A percentile compares a stretch with the other conserved stretches of the same genome.
Evolutionary conservation across 495 filamentous ascomycete genomes (phyloP).

Genomic region (Chaetomidium leptoderma): DNA sequence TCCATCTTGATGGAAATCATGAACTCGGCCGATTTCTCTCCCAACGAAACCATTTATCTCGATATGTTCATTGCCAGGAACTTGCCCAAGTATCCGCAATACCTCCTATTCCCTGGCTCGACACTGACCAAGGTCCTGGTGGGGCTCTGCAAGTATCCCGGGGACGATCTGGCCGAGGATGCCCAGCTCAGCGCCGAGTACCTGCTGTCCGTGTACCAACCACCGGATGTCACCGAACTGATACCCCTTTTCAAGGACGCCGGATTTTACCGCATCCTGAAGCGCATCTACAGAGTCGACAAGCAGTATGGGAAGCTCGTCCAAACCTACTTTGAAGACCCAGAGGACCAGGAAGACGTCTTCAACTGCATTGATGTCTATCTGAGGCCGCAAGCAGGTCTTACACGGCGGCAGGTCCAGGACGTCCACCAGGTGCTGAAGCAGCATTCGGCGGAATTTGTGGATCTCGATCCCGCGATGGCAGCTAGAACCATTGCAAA

Average conservation of each 20-base stretch:
- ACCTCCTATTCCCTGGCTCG: slow-evolving; percentile 82
- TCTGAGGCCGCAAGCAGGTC: slow-evolving; percentile 62
- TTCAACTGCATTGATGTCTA: slow-evolving; percentile 82
- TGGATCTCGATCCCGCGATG: slow-evolving; percentile 61
- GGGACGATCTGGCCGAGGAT: slow-evolving; percentile 78
- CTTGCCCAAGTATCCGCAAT: slow-evolving; percentile 93
- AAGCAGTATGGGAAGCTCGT: slow-evolving; percentile 76
- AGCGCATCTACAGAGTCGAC: slow-evolving; percentile 77
- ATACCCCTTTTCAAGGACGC: slow-evolving; percentile 76
- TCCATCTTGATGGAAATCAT: slow-evolving; percentile 88
- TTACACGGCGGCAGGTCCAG: slow-evolving; percentile 68
- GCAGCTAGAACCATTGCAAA: slow-evolving; percentile 66
- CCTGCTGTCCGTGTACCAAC: slow-evolving; percentile 86
- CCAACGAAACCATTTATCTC: slow-evolving; percentile 85
- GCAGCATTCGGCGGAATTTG: slow-evolving; percentile 61
- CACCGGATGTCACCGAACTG: slow-evolving; percentile 69
- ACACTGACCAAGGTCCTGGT: slow-evolving; percentile 75
- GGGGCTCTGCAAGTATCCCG: slow-evolving; percentile 80
- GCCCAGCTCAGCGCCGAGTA: slow-evolving; percentile 96
- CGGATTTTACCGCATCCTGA: slow-evolving; percentile 87
- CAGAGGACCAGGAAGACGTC: slow-evolving; percentile 62
- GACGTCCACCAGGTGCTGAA: slow-evolving; percentile 72
- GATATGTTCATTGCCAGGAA: slow-evolving; percentile 98
- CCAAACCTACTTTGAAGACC: slow-evolving; percentile 80
- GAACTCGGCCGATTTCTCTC: slow-evolving; percentile 62